Percentiles rank a stretch among this genome's conserved stretches.
Evolutionary conservation across 2,329 filamentous ascomycete genomes (phyloP).

Genomic region (Fusarium miscanthi): DNA sequence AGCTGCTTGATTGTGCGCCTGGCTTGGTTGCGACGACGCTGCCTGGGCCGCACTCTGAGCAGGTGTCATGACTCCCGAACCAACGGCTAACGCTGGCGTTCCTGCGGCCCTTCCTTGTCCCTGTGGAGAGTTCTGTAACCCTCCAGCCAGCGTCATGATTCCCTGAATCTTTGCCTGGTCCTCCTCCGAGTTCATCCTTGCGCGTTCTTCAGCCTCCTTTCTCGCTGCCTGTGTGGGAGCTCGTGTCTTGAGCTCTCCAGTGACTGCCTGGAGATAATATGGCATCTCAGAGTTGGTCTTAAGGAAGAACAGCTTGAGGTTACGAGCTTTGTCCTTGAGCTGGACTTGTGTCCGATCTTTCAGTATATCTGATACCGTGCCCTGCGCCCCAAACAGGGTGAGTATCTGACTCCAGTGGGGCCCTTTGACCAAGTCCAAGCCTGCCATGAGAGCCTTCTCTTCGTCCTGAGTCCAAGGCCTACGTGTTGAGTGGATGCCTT

Average conservation of each 20-base stretch:
- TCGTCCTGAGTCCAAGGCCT: constrained; percentile 90
- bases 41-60: constrained; percentile 48
- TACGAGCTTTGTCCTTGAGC: constrained; percentile 90
- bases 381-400: constrained; percentile 82
- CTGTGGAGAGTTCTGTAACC: constrained; percentile 58
- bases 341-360: constrained; percentile 93
- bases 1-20: constrained; percentile 28
- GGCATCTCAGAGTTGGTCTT: constrained; percentile 94
- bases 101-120: constrained; percentile 44
- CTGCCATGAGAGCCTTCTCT: constrained; percentile 89
- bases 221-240: constrained; percentile 79
- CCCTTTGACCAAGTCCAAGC: constrained; percentile 87
- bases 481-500: constrained; percentile 70
- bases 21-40: constrained; percentile 36
- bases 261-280: constrained; percentile 87
- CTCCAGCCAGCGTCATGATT: constrained; percentile 66
- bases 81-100: constrained; percentile 42
- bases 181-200: constrained; percentile 67
- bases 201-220: constrained; percentile 74
- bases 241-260: constrained; percentile 87
- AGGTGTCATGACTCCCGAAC: constrained; percentile 49
- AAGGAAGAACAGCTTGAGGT: constrained; percentile 89
- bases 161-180: constrained; percentile 70
- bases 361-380: constrained; percentile 82
- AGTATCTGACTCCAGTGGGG: constrained; percentile 95